phyloP scores from a whole-genome alignment of 345 rosid genomes.

The Pugionium cornutum region DNA sequence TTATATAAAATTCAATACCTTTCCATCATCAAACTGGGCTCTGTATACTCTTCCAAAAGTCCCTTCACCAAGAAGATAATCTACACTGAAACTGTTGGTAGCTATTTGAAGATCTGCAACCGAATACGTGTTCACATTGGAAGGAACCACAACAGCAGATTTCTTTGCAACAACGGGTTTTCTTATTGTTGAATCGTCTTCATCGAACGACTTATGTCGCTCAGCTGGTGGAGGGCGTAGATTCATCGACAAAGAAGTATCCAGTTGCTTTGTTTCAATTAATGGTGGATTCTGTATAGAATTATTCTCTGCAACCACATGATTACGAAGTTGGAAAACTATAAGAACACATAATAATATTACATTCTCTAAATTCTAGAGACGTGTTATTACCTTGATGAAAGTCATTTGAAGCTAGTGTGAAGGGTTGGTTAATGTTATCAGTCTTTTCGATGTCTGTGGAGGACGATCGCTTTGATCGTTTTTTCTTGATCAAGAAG shows the following conservation, averaged over 20 bases:
- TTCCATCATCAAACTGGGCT: constrained; percentile 86
- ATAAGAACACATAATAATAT: background rate
- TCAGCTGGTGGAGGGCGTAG: constrained; percentile 89
- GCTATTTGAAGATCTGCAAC: constrained; percentile 95
- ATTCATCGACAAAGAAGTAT: constrained; percentile 62
- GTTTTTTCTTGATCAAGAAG: constrained; percentile 75
- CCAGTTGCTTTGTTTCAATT: constrained; percentile 57
- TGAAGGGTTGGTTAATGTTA: constrained; percentile 53
- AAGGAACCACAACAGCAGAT: constrained; percentile 53
- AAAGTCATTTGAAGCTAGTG: constrained; percentile 63
- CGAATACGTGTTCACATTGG: constrained; percentile 66
- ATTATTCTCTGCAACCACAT: constrained; percentile 57
- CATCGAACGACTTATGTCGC: constrained; percentile 78
- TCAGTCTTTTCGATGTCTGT: constrained; percentile 77
- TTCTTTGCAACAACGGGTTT: constrained; percentile 69
- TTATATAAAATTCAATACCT: constrained; percentile 45
- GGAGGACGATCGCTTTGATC: constrained; percentile 59
- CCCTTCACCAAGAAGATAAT: constrained; percentile 92
- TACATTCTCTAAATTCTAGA: constrained; percentile 39
- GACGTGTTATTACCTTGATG: constrained; percentile 49
- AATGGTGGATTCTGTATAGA: constrained; percentile 57
- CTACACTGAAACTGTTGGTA: constrained; percentile 83
- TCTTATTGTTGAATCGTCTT: constrained; percentile 55
- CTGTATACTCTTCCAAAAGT: constrained; percentile 95
- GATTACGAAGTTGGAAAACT: constrained; percentile 14